Evolutionary conservation across 352 stramenopile genomes (phyloP).

Genomic region (Plasmopara halstedii): DNA sequence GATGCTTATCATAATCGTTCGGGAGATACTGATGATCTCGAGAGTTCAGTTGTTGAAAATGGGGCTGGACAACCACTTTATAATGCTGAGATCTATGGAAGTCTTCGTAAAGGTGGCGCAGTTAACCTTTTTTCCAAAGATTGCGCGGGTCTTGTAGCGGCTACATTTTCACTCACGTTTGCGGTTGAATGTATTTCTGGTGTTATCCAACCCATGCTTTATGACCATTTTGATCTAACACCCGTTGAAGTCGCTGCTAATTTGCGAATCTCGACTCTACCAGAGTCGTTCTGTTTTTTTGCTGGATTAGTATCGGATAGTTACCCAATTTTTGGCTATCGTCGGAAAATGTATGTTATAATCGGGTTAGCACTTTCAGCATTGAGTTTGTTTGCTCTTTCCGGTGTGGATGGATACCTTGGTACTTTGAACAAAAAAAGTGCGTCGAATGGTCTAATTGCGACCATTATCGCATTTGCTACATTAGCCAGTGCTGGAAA

Average conservation of each 20-base stretch:
- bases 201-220: constrained; percentile 21
- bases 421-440: constrained; percentile 7
- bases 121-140: constrained; percentile 33
- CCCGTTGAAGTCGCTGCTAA: constrained; percentile 11
- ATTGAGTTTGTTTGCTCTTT: constrained; percentile 23
- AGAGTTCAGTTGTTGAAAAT: constrained; percentile 8
- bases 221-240: constrained; percentile 20
- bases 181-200: constrained; percentile 20
- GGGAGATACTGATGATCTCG: constrained; percentile 1
- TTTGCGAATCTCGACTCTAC: constrained; percentile 39
- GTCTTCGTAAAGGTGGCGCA: constrained; percentile 30
- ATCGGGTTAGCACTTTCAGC: constrained; percentile 34
- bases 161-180: constrained; percentile 34
- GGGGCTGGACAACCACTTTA: constrained; percentile 30
- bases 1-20: not conserved
- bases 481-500: constrained; percentile 21
- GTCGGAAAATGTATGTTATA: constrained; percentile 72
- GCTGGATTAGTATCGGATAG: constrained; percentile 72
- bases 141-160: constrained; percentile 30
- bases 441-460: constrained; percentile 7
- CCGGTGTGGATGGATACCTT: constrained; percentile 17
- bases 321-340: constrained; percentile 69
- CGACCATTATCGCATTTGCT: constrained; percentile 17
- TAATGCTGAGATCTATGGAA: constrained; percentile 48
- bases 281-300: constrained; percentile 66